These are phyloP conservation scores for Candida koratica DNA, from an alignment of 805 yeast species.

Conservation along the genomic window DNA sequence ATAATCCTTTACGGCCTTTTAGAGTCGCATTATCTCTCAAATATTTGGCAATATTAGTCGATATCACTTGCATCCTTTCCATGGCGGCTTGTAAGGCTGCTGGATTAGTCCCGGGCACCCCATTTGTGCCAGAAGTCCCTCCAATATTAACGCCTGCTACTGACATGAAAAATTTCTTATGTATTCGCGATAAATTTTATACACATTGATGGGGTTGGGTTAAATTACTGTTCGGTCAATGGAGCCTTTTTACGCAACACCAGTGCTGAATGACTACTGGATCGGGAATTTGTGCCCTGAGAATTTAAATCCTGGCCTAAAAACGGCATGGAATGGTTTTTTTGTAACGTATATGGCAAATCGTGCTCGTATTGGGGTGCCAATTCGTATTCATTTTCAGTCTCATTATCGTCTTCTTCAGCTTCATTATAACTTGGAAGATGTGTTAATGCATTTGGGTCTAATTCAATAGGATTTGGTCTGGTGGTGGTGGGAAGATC, in stretches of 20 bases:
- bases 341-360: slow-evolving; percentile 5
- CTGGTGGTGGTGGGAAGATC: slow-evolving; percentile 21
- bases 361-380: slow-evolving; percentile 21
- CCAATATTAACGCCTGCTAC: slow-evolving; percentile 16
- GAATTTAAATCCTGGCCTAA: slow-evolving; percentile 6
- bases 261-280: slow-evolving; percentile 7
- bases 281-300: slow-evolving; percentile 4
- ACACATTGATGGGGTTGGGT: background rate
- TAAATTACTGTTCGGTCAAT: background rate
- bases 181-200: background rate
- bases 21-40: slow-evolving; percentile 62
- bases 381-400: slow-evolving; percentile 18
- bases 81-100: slow-evolving; percentile 12
- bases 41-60: slow-evolving; percentile 66
- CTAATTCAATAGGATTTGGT: slow-evolving; percentile 14
- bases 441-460: slow-evolving; percentile 23
- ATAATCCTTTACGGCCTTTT: slow-evolving; percentile 79
- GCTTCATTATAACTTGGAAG: slow-evolving; percentile 42
- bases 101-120: slow-evolving; percentile 5
- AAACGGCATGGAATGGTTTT: slow-evolving; percentile 1
- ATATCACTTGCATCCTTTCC: slow-evolving; percentile 42
- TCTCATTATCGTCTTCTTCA: slow-evolving; percentile 32
- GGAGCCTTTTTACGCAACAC: slow-evolving; percentile 5
- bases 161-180: slow-evolving; percentile 10
- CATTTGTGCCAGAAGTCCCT: slow-evolving; percentile 10